phyloP scores from a whole-genome alignment of 2,329 filamentous ascomycete species.

The Apiospora arundinis region DNA sequence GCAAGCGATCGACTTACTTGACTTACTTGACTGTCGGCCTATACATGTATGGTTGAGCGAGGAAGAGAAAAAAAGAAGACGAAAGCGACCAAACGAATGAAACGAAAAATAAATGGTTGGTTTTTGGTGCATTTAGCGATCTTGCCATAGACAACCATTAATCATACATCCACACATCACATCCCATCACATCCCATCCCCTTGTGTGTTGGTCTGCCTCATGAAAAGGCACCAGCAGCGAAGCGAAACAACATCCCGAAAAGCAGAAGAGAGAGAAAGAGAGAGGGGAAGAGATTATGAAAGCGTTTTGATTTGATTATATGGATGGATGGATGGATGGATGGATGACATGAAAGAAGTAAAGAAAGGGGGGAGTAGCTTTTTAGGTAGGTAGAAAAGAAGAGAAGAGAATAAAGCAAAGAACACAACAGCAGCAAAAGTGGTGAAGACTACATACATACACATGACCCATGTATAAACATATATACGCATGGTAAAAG shows the following conservation, averaged over 20 bases:
- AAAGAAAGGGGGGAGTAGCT: neutral
- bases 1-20: too few species aligned
- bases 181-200: neutral
- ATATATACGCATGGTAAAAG: neutral
- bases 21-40: neutral
- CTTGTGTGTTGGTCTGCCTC: neutral
- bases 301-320: neutral
- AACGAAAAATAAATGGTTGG: neutral
- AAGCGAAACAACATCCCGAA: neutral
- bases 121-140: constrained; percentile 17
- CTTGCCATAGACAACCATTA: constrained; percentile 14
- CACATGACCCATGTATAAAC: too few species aligned
- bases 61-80: neutral
- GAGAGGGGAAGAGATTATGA: neutral
- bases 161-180: neutral
- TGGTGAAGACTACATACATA: neutral
- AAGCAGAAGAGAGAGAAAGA: neutral
- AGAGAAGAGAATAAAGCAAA: too few species aligned
- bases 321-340: neutral
- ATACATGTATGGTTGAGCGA: neutral
- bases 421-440: neutral
- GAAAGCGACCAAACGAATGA: neutral
- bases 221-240: neutral
- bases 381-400: neutral
- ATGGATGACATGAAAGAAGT: neutral